phyloP scores from a whole-genome alignment of 805 yeast species.

The Candida nonsorbophila region DNA sequence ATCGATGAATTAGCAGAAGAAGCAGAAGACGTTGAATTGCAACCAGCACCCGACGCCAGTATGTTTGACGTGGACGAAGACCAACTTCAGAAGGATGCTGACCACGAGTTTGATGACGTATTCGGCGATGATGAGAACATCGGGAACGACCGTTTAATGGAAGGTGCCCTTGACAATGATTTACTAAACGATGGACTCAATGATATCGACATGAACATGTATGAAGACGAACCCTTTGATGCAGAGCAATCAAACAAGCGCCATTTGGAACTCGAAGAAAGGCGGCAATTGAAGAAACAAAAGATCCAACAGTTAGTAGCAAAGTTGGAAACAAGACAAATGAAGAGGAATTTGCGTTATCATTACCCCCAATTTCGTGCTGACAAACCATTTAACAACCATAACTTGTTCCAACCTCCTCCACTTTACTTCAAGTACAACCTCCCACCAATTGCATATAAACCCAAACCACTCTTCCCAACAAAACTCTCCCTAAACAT shows the following conservation, averaged over 20 bases:
- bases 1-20: slow-evolving; percentile 95
- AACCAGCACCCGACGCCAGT: neutral
- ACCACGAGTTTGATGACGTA: slow-evolving; percentile 35
- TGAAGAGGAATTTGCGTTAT: slow-evolving; percentile 28
- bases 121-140: slow-evolving; percentile 21
- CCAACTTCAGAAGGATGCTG: slow-evolving; percentile 26
- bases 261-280: slow-evolving; percentile 13
- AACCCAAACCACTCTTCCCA: slow-evolving; percentile 49
- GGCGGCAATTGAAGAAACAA: slow-evolving; percentile 18
- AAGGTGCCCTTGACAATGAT: slow-evolving; percentile 6
- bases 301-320: slow-evolving; percentile 23
- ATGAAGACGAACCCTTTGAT: slow-evolving; percentile 12
- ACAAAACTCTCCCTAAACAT: slow-evolving; percentile 55
- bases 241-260: slow-evolving; percentile 6
- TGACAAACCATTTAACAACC: slow-evolving; percentile 56
- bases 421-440: slow-evolving; percentile 53
- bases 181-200: slow-evolving; percentile 19
- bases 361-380: slow-evolving; percentile 62
- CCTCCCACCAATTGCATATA: slow-evolving; percentile 38
- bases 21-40: slow-evolving; percentile 29
- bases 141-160: slow-evolving; percentile 9
- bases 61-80: slow-evolving; percentile 8
- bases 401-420: slow-evolving; percentile 57
- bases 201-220: slow-evolving; percentile 15
- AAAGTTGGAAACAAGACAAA: slow-evolving; percentile 22